Conservation (phyloP, 441 rosid genomes). For the Corymbia calophylla region DNA sequence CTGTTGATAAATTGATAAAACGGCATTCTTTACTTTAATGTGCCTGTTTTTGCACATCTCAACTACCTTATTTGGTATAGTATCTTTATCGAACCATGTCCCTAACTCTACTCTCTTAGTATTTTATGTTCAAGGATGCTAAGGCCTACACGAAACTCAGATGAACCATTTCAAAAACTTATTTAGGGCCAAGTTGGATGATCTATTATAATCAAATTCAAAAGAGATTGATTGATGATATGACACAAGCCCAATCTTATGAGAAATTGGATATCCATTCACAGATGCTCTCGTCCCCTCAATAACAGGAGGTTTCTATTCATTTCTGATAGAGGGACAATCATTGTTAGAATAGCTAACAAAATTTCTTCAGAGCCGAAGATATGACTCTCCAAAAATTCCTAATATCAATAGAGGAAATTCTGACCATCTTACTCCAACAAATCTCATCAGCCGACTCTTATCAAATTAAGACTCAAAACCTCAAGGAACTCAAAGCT, state of each 20-base stretch:
- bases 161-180: too few relatives aligned
- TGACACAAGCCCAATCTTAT: background rate
- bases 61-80: too few relatives aligned
- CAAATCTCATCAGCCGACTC: background rate
- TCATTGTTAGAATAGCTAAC: background rate
- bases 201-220: too few relatives aligned
- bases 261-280: background rate
- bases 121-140: too few relatives aligned
- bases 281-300: background rate
- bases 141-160: too few relatives aligned
- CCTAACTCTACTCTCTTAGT: too few relatives aligned
- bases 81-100: too few relatives aligned
- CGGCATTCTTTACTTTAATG: too few relatives aligned
- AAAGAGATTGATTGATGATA: background rate
- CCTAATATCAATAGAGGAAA: background rate
- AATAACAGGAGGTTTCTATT: background rate
- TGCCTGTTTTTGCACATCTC: too few relatives aligned
- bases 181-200: too few relatives aligned
- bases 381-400: background rate
- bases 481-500: background rate
- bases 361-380: background rate
- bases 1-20: too few relatives aligned
- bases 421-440: background rate
- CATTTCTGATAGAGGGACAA: background rate
- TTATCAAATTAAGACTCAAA: background rate